These are phyloP conservation scores for Stemphylium lycopersici DNA, from an alignment of 2,329 filamentous ascomycete genomes.

Conservation along the genomic window DNA sequence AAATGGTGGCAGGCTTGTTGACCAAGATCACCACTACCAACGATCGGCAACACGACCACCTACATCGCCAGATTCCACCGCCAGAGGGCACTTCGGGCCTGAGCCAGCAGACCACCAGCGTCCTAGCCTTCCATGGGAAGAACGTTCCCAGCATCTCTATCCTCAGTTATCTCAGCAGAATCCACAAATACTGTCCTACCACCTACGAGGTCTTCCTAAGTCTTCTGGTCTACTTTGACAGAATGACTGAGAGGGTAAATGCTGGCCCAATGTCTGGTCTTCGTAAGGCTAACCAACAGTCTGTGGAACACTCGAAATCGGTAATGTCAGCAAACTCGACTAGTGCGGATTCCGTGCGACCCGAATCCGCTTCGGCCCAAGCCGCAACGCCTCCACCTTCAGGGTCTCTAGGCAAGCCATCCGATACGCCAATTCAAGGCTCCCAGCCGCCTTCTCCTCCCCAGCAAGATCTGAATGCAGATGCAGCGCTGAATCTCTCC, in stretches of 20 bases:
- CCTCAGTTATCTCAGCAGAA: constrained; percentile 89
- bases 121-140: constrained; percentile 96
- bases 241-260: constrained; percentile 97
- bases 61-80: constrained; percentile 75
- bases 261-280: constrained; percentile 73
- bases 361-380: constrained; percentile 46
- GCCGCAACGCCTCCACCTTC: constrained; percentile 58
- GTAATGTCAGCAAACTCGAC: constrained; percentile 37
- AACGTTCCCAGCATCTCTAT: constrained; percentile 98
- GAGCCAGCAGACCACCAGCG: constrained; percentile 70
- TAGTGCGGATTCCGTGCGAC: constrained; percentile 26
- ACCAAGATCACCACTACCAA: constrained; percentile 98
- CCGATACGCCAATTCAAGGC: constrained; percentile 36
- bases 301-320: constrained; percentile 47
- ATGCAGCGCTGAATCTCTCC: constrained; percentile 60
- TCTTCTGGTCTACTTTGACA: constrained; percentile 94
- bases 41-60: constrained; percentile 87
- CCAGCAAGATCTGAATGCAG: constrained; percentile 50
- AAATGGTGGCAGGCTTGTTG: constrained; percentile 95
- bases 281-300: constrained; percentile 59
- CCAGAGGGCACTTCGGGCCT: constrained; percentile 65
- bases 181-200: constrained; percentile 98
- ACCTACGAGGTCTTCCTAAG: constrained; percentile 98
- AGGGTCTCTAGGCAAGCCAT: constrained; percentile 53
- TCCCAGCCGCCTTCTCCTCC: constrained; percentile 46